Conservation (phyloP, 192 early-diverging fungal genomes). For the Umbelopsis isabellina region DNA sequence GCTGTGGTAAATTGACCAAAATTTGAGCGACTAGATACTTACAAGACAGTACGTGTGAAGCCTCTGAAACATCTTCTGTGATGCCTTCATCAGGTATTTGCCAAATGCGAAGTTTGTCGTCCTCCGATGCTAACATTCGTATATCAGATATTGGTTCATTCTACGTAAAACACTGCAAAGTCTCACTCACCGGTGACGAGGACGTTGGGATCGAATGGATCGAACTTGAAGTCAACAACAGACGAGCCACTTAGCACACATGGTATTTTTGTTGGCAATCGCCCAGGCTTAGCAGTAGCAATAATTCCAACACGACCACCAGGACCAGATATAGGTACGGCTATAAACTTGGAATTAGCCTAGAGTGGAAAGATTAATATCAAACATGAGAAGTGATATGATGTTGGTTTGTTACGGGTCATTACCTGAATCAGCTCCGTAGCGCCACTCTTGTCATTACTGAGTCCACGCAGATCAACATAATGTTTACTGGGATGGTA, state of each 20-base stretch:
- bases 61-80: slow-evolving; percentile 49
- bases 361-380: slow-evolving; percentile 19
- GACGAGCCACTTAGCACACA: slow-evolving; percentile 61
- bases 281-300: slow-evolving; percentile 66
- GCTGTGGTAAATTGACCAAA: not conserved
- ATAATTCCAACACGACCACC: slow-evolving; percentile 82
- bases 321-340: slow-evolving; percentile 72
- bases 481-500: slow-evolving; percentile 69
- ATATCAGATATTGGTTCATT: not conserved
- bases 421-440: slow-evolving; percentile 62
- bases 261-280: slow-evolving; percentile 64
- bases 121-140: slow-evolving; percentile 51
- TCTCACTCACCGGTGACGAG: slow-evolving; percentile 51
- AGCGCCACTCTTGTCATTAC: slow-evolving; percentile 55
- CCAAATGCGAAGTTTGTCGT: slow-evolving; percentile 63
- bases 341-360: slow-evolving; percentile 64
- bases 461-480: slow-evolving; percentile 62
- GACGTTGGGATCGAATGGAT: slow-evolving; percentile 67
- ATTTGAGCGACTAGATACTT: not conserved
- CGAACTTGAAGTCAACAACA: slow-evolving; percentile 69
- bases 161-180: not conserved
- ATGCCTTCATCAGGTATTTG: slow-evolving; percentile 61
- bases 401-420: slow-evolving; percentile 33
- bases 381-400: slow-evolving; percentile 43
- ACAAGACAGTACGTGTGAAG: slow-evolving; percentile 34